Evolutionary conservation across 495 filamentous ascomycete species (phyloP).

Genomic region (Daldinia grandis): DNA sequence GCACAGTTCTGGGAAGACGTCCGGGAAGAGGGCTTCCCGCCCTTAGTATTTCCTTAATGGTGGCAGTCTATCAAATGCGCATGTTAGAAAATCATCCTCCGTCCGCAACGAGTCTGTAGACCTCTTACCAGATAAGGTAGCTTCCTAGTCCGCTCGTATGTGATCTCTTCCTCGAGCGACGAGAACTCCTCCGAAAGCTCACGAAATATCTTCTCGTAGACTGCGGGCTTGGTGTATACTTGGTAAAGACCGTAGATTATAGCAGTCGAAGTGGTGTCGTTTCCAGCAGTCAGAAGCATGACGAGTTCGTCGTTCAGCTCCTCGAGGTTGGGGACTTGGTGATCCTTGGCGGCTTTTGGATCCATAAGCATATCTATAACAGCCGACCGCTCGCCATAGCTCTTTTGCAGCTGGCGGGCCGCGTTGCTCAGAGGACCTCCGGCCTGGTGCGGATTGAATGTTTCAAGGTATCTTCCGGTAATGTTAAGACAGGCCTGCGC

Average conservation of each 20-base stretch:
- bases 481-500: neutral
- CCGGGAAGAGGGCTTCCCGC: neutral
- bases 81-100: neutral
- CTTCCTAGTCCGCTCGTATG: conserved; percentile 4
- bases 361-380: conserved; percentile 12
- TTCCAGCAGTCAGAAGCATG: conserved; percentile 6
- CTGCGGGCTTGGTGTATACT: neutral
- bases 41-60: conserved; percentile 6
- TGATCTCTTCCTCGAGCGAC: conserved; percentile 9
- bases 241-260: conserved; percentile 2
- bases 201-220: neutral
- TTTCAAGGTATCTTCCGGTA: conserved; percentile 1
- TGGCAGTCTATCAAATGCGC: neutral
- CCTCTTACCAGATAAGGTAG: conserved; percentile 2
- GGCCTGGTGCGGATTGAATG: neutral
- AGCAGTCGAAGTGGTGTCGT: conserved; percentile 5
- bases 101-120: neutral
- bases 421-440: neutral
- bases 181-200: conserved; percentile 4
- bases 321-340: neutral
- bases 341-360: conserved; percentile 5
- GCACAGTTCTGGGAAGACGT: conserved; percentile 7
- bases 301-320: conserved; percentile 12
- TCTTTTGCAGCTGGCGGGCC: neutral
- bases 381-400: neutral